phyloP scores from a whole-genome alignment of 139 green algal genomes.

The Closterium sp. region DNA sequence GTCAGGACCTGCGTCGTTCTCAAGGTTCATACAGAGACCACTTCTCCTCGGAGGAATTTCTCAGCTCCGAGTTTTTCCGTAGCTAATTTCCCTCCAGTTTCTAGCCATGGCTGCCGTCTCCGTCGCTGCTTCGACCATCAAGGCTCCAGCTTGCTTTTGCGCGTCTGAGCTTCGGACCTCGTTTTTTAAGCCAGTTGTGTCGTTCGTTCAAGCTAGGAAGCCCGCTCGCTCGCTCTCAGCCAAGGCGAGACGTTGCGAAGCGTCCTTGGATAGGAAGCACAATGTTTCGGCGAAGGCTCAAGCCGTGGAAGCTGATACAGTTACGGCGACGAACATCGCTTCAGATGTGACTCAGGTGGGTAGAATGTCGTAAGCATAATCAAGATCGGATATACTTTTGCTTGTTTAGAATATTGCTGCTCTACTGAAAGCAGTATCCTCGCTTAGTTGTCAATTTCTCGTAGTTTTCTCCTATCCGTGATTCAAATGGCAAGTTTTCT shows the following conservation, averaged over 20 bases:
- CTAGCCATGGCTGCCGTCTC: background rate
- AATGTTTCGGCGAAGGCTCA: slow-evolving; percentile 12
- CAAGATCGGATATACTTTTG: background rate
- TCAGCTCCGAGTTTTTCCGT: background rate
- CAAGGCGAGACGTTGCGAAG: background rate
- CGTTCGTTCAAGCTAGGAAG: background rate
- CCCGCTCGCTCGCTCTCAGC: background rate
- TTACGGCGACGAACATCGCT: slow-evolving; percentile 41
- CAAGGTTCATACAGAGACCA: too few species aligned
- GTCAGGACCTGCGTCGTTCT: too few species aligned
- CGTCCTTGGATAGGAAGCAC: background rate
- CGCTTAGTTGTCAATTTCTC: too few species aligned
- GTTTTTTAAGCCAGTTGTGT: background rate
- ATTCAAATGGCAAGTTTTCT: too few species aligned
- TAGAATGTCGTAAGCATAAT: background rate
- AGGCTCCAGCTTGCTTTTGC: background rate
- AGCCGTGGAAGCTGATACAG: slow-evolving; percentile 31
- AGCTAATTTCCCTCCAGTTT: background rate
- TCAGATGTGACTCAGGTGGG: slow-evolving; percentile 48
- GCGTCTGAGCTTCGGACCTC: background rate
- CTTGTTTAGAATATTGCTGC: too few species aligned
- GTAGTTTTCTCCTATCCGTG: too few species aligned
- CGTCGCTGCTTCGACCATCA: background rate
- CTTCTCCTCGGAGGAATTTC: background rate
- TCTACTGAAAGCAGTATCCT: too few species aligned